A percentile compares a stretch with the other conserved stretches of the same genome.
phyloP scores from a whole-genome alignment of 2,329 filamentous ascomycete genomes.

The Penicillium fuscoglaucum region DNA sequence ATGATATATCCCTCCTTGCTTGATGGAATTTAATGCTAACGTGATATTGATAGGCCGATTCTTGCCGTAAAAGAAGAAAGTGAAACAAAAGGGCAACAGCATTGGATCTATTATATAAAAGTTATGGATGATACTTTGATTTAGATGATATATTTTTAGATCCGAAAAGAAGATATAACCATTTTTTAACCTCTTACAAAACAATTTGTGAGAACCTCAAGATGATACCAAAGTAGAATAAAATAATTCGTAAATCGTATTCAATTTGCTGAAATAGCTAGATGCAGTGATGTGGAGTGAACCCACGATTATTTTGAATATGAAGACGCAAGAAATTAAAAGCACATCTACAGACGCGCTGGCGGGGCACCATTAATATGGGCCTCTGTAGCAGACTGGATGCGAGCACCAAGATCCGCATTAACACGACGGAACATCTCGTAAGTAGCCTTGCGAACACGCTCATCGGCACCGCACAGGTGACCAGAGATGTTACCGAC shows the following conservation, averaged over 20 bases:
- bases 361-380: constrained; percentile 23
- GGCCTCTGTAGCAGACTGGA: constrained; percentile 55
- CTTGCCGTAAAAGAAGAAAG: neutral
- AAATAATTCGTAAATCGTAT: constrained; percentile 1
- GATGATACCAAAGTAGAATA: neutral
- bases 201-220: too few relatives aligned
- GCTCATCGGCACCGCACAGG: constrained; percentile 54
- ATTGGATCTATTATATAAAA: neutral
- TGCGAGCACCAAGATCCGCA: constrained; percentile 52
- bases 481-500: constrained; percentile 61
- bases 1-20: neutral
- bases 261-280: neutral
- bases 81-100: neutral
- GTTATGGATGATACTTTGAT: neutral
- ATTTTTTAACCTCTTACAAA: neutral
- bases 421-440: constrained; percentile 63
- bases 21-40: neutral
- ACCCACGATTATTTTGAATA: neutral
- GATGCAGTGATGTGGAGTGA: neutral
- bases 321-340: neutral
- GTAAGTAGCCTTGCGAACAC: constrained; percentile 60
- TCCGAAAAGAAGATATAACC: neutral
- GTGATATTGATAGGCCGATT: neutral
- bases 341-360: constrained; percentile 31
- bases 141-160: neutral